phyloP scores from a whole-genome alignment of 495 filamentous ascomycete species.

The Oidiodendron maius region DNA sequence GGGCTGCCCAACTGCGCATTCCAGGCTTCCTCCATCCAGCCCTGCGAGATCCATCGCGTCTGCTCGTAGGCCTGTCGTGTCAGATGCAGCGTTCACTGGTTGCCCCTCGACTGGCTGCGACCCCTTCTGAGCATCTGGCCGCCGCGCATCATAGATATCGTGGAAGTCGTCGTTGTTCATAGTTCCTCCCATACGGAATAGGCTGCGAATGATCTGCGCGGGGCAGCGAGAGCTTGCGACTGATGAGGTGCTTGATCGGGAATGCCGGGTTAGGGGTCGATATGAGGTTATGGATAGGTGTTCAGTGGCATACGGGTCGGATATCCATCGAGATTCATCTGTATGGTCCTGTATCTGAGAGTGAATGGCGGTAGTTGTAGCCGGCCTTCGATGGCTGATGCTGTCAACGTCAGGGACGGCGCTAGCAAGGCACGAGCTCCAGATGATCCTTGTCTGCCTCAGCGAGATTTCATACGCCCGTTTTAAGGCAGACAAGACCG shows the following conservation, averaged over 20 bases:
- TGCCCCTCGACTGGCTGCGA: too few relatives aligned
- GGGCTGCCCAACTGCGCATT: slow-evolving; percentile 75
- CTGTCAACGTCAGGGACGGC: not conserved
- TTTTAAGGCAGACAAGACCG: too few relatives aligned
- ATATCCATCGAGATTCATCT: not conserved
- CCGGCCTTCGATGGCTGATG: too few relatives aligned
- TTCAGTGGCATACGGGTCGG: not conserved
- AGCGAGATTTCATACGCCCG: too few relatives aligned
- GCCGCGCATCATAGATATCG: not conserved
- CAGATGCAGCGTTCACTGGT: not conserved
- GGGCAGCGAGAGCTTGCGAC: not conserved
- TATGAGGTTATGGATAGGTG: not conserved
- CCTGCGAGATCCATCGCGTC: slow-evolving; percentile 33
- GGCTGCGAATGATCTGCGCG: not conserved
- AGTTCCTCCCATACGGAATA: not conserved
- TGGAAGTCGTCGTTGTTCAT: slow-evolving; percentile 2
- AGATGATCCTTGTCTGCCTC: not conserved
- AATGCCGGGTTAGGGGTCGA: not conserved
- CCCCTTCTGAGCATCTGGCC: not conserved
- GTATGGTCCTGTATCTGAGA: too few relatives aligned
- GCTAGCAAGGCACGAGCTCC: not conserved
- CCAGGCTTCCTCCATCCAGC: slow-evolving; percentile 70
- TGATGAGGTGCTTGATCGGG: not conserved
- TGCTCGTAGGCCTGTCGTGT: slow-evolving; percentile 26
- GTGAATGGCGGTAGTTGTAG: too few relatives aligned